Evolutionary conservation across 2,329 filamentous ascomycete genomes (phyloP).

Genomic region (Hymenoscyphus albidus): DNA sequence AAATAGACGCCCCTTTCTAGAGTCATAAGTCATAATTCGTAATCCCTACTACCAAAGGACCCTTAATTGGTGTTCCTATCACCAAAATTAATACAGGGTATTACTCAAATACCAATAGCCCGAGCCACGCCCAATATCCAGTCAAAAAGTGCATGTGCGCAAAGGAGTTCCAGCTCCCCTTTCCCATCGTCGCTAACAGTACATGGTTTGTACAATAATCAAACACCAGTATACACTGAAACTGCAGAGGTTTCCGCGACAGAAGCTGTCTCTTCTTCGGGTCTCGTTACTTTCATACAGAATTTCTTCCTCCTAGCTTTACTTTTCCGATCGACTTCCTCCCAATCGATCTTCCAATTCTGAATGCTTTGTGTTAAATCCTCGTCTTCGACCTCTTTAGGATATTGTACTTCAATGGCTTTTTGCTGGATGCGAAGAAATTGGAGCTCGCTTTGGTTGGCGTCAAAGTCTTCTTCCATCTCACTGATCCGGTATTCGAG

Average conservation of each 20-base stretch:
- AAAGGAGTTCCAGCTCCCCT: not conserved
- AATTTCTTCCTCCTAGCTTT: constrained; percentile 27
- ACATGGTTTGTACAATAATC: not conserved
- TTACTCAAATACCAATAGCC: not conserved
- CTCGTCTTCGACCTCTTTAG: constrained; percentile 48
- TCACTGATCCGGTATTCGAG: constrained; percentile 56
- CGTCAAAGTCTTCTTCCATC: constrained; percentile 54
- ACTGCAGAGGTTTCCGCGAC: not conserved
- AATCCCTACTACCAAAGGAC: not conserved
- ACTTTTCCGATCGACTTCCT: constrained; percentile 43
- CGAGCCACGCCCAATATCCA: not conserved
- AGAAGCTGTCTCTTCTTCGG: not conserved
- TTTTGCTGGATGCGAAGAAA: constrained; percentile 60
- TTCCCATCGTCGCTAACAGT: not conserved
- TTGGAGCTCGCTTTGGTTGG: constrained; percentile 57
- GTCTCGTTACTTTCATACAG: not conserved
- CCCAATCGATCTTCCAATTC: constrained; percentile 60
- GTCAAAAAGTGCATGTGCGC: not conserved
- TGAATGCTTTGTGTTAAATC: constrained; percentile 57
- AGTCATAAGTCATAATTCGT: constrained; percentile 1
- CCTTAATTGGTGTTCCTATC: not conserved
- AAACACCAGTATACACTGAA: not conserved
- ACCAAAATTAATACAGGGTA: not conserved
- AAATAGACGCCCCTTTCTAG: not conserved
- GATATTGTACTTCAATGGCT: constrained; percentile 56